phyloP scores from a whole-genome alignment of 495 filamentous ascomycete genomes.

The Aspergillus heteromorphus region DNA sequence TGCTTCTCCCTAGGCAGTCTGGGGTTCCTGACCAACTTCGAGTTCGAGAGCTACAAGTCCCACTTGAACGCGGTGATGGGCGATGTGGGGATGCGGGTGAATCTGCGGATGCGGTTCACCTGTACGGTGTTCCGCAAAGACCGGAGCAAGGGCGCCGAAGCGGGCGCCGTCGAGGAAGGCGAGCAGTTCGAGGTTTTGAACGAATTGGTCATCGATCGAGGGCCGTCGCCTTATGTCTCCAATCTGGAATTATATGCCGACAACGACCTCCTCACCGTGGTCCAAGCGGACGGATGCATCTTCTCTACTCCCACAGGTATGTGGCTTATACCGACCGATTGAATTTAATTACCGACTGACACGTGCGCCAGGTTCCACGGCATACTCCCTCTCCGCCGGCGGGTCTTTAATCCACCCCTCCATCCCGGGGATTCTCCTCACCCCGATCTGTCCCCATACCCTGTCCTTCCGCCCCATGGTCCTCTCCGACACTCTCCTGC shows the following conservation, averaged over 20 bases:
- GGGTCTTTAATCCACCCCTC: constrained; percentile 95
- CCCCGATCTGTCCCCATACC: constrained; percentile 95
- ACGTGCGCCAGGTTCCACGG: constrained; percentile 62
- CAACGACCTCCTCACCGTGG: constrained; percentile 84
- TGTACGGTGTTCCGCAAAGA: constrained; percentile 78
- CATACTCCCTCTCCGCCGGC: constrained; percentile 92
- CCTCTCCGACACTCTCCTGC: constrained; percentile 88
- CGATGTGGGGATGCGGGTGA: constrained; percentile 88
- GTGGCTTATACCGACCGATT: constrained; percentile 2
- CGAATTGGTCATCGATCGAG: constrained; percentile 95
- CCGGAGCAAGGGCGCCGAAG: constrained; percentile 39
- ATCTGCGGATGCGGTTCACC: constrained; percentile 95
- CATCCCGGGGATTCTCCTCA: constrained; percentile 94
- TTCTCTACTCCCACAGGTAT: constrained; percentile 89
- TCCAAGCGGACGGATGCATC: constrained; percentile 95
- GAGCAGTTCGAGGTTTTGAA: constrained; percentile 96
- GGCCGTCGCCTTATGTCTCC: constrained; percentile 94
- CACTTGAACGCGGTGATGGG: constrained; percentile 83
- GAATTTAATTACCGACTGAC: constrained; percentile 5
- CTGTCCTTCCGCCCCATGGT: constrained; percentile 97
- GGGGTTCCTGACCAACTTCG: constrained; percentile 89
- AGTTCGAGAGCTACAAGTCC: constrained; percentile 75
- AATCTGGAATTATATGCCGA: constrained; percentile 93
- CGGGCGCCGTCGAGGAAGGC: constrained; percentile 57
- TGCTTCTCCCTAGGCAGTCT: constrained; percentile 85